A percentile compares a stretch with the other conserved stretches of the same genome.
These are phyloP conservation scores for Adansonia gregorii DNA, from an alignment of 441 rosid species.

Conservation along the genomic window DNA sequence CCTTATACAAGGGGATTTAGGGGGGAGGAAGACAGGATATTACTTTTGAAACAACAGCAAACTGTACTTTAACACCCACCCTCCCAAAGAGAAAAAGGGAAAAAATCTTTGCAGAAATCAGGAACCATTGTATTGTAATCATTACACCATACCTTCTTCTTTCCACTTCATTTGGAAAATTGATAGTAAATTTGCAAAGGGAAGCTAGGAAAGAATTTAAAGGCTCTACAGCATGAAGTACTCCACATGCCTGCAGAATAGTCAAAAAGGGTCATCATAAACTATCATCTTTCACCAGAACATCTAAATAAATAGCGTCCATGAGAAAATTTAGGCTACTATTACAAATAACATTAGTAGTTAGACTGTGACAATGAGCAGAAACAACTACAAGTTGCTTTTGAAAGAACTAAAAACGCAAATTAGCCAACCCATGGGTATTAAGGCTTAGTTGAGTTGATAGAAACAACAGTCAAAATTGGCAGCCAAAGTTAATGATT, in stretches of 20 bases:
- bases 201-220: constrained; percentile 97
- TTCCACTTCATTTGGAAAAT: constrained; percentile 81
- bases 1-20: neutral
- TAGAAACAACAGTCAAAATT: constrained; percentile 24
- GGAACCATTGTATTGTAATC: constrained; percentile 8
- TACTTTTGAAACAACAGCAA: neutral
- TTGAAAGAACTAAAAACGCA: constrained; percentile 18
- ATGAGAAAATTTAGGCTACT: constrained; percentile 22
- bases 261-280: constrained; percentile 27
- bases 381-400: constrained; percentile 14
- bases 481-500: constrained; percentile 24
- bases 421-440: constrained; percentile 17
- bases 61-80: neutral
- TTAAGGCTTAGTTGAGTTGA: constrained; percentile 21
- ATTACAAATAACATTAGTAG: neutral
- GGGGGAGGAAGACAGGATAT: neutral
- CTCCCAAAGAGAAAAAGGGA: neutral
- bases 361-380: neutral
- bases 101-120: constrained; percentile 3
- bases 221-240: constrained; percentile 96
- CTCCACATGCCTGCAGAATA: constrained; percentile 90
- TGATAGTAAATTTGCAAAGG: constrained; percentile 93
- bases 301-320: constrained; percentile 13
- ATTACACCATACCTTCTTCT: constrained; percentile 60
- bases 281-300: constrained; percentile 24